A percentile compares a stretch with the other conserved stretches of the same genome.
phyloP scores from a whole-genome alignment of 2,329 filamentous ascomycete species.

The Beauveria sp. region DNA sequence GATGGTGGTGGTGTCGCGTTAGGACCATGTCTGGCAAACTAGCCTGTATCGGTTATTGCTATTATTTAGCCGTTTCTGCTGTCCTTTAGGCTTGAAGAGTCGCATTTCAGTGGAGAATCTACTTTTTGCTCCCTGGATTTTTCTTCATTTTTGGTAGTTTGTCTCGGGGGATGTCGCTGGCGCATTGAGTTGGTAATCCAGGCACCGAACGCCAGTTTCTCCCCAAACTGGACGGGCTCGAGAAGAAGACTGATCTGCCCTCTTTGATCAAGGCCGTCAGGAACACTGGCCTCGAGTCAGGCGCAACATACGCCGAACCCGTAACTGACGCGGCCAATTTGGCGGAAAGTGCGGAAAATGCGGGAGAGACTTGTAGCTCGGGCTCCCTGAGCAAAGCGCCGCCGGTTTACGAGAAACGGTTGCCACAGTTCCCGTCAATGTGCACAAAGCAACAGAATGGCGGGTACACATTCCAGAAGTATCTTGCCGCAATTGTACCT shows the following conservation, averaged over 20 bases:
- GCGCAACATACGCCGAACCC: background rate
- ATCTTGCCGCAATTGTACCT: background rate
- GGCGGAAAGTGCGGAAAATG: background rate
- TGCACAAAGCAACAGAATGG: background rate
- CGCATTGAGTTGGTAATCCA: background rate
- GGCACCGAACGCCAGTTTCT: background rate
- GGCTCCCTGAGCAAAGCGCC: too few relatives aligned
- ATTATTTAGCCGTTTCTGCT: background rate
- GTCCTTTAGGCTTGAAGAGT: background rate
- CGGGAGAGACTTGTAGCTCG: too few relatives aligned
- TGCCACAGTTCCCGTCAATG: background rate
- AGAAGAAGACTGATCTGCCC: background rate
- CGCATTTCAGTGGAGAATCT: background rate
- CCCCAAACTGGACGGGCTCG: background rate
- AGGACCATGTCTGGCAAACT: background rate
- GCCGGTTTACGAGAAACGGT: background rate
- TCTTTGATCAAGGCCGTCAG: background rate
- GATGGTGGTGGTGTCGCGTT: background rate
- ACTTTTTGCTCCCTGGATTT: background rate
- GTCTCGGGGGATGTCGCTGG: background rate
- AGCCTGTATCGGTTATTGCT: background rate
- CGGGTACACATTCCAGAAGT: background rate
- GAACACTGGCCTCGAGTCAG: background rate
- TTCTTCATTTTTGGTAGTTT: background rate
- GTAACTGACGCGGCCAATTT: background rate